Evolutionary conservation across 2,329 filamentous ascomycete species (phyloP).

Genomic region (Pseudogymnoascus sp.): DNA sequence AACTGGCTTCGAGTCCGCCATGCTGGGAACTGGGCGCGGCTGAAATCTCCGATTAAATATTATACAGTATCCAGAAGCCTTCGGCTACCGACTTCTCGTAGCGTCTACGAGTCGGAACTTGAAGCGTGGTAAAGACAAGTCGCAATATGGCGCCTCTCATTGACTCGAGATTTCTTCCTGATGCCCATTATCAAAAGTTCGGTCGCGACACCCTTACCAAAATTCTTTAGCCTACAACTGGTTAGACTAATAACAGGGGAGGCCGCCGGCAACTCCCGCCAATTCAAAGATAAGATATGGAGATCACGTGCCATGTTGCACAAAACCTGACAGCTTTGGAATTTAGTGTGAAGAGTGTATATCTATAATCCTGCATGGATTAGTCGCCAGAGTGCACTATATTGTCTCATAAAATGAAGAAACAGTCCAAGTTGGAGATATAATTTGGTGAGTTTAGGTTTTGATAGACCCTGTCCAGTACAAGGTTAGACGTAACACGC

Average conservation of each 20-base stretch:
- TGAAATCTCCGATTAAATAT: not conserved
- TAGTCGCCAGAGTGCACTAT: not conserved
- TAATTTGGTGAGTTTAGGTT: not conserved
- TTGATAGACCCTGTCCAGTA: not conserved
- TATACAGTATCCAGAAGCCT: not conserved
- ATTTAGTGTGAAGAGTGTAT: not conserved
- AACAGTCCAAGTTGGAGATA: not conserved
- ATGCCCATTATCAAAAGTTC: slow-evolving; percentile 9
- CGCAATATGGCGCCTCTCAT: not conserved
- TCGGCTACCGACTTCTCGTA: not conserved
- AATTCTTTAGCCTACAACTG: slow-evolving; percentile 4
- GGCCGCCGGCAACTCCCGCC: not conserved
- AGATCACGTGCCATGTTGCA: not conserved
- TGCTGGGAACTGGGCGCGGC: not conserved
- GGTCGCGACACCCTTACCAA: slow-evolving; percentile 9
- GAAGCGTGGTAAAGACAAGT: not conserved
- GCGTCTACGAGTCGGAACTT: not conserved
- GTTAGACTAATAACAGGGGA: slow-evolving; percentile 8
- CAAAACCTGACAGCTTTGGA: not conserved
- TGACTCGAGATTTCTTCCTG: not conserved
- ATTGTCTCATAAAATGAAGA: not conserved
- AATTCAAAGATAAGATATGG: not conserved
- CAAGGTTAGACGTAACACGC: not conserved
- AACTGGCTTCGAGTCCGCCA: slow-evolving; percentile 22
- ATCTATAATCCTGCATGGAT: not conserved